Evolutionary conservation across 2,329 filamentous ascomycete species (phyloP).

Genomic region (Cadophora luteo-olivacea): DNA sequence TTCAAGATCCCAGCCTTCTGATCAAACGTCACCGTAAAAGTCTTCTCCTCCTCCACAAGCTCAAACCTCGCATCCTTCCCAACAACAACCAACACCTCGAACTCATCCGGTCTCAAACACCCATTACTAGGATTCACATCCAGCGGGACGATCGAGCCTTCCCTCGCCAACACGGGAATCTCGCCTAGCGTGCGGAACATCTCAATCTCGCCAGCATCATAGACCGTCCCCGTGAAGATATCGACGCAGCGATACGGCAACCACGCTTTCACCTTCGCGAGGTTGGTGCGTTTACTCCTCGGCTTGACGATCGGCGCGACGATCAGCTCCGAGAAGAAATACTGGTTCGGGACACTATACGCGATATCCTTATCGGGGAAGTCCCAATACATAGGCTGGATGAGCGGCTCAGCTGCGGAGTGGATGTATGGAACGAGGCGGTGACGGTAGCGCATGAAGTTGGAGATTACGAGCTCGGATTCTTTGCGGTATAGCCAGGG

Average conservation of each 20-base stretch:
- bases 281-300: constrained; percentile 52
- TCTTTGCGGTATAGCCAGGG: constrained; percentile 63
- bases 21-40: not conserved
- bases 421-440: constrained; percentile 66
- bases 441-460: constrained; percentile 61
- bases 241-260: constrained; percentile 62
- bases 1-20: constrained; percentile 16
- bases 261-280: constrained; percentile 60
- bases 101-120: constrained; percentile 20
- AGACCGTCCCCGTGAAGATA: constrained; percentile 62
- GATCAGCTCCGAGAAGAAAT: constrained; percentile 62
- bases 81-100: constrained; percentile 21
- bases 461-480: constrained; percentile 53
- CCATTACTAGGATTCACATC: constrained; percentile 22
- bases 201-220: constrained; percentile 60
- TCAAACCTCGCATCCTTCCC: constrained; percentile 18
- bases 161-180: constrained; percentile 59
- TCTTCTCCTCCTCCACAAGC: constrained; percentile 19
- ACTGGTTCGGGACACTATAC: constrained; percentile 63
- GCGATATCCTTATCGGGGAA: constrained; percentile 58
- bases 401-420: constrained; percentile 62
- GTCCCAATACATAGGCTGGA: constrained; percentile 70
- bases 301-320: constrained; percentile 63
- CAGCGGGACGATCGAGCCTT: constrained; percentile 62
- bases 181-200: constrained; percentile 57